These are phyloP conservation scores for Botrytis aclada DNA, from an alignment of 2,329 filamentous ascomycete species.

Conservation along the genomic window DNA sequence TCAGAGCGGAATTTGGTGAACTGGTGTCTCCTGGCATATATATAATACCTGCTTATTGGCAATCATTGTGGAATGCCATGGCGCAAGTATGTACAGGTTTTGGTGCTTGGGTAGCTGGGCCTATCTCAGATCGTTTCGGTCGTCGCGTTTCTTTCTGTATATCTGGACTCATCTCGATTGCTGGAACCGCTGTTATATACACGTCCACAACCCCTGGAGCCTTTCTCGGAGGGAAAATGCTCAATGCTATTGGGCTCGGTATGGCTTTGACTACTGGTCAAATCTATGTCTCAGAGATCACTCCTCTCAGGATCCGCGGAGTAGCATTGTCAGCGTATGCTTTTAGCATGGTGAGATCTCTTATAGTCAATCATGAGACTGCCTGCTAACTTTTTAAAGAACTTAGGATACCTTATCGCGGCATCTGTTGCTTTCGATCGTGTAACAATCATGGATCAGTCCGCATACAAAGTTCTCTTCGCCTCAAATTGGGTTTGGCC, in stretches of 20 bases:
- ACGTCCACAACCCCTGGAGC: background rate
- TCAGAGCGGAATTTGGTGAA: background rate
- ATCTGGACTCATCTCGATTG: background rate
- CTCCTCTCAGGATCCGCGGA: slow-evolving; percentile 5
- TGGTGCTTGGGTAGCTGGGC: slow-evolving; percentile 9
- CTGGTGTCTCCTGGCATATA: background rate
- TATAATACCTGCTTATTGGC: slow-evolving; percentile 1
- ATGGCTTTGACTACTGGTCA: slow-evolving; percentile 11
- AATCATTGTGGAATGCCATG: slow-evolving; percentile 9
- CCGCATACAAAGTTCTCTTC: slow-evolving; percentile 11
- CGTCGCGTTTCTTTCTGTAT: background rate
- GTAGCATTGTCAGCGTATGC: slow-evolving; percentile 13
- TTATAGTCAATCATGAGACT: background rate
- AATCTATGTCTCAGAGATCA: slow-evolving; percentile 7
- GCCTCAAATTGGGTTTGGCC: slow-evolving; percentile 7
- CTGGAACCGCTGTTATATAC: background rate
- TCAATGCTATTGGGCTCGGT: background rate
- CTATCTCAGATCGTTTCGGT: background rate
- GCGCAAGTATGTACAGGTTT: slow-evolving; percentile 7
- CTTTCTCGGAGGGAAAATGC: background rate
- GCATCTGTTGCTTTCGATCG: slow-evolving; percentile 10
- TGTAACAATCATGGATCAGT: slow-evolving; percentile 3
- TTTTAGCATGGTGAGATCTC: background rate
- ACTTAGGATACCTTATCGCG: slow-evolving; percentile 1
- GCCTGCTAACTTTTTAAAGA: background rate